Evolutionary conservation across 768 basidiomycete species (phyloP), one percentile per base, ranked within the genome.

Genomic region (Cystofilobasidium bisporidii): DNA sequence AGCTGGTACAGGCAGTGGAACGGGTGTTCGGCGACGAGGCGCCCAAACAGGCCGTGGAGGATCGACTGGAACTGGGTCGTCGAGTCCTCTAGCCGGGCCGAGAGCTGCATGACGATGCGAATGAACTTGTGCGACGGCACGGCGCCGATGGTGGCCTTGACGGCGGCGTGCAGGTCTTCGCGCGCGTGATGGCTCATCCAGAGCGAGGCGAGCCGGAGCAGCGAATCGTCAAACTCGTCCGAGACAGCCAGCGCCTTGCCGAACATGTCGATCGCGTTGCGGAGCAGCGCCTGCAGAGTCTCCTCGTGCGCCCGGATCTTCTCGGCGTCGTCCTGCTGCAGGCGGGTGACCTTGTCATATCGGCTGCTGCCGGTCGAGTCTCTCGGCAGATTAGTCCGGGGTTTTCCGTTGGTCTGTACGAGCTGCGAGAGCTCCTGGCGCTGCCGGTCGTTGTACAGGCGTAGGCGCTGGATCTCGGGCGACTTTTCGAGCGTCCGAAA

Each of bases 1-100:
- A 98, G 83, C 71, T 92, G 91, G 77, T 93, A 94, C 10, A 96
- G 78, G 71, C 84, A 87, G 75, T 99, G 96, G 78, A 90, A 98
- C 0, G 94, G 92, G 74, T 99, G 96, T 62, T 97, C 90, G 65
- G 77, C 77, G 72, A 88, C 89, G 82, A 99, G 70, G 1, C 76
- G 88, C 28, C 85, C 82, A 6, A 87, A 65, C 28, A 98, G 80
- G 2, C 72, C 77, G 61, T 86, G 84, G 8, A 98, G 80, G 67
- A 81, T 83, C 26, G 76, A 72, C 73, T 91, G 89, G 61, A 80
- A 79, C 1, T 41, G 28, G 30, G 47, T 36, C 14, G 33, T 8
- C 22, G 33, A 1, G 38, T 22, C 43, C 43, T 69, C 63, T 40
- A 98, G 81, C 11, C 93, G 84, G n/a, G 94, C 92, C 0, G 91